Evolutionary conservation across 306 rosid genomes (phyloP).

Genomic region (Vigna unguiculata): DNA sequence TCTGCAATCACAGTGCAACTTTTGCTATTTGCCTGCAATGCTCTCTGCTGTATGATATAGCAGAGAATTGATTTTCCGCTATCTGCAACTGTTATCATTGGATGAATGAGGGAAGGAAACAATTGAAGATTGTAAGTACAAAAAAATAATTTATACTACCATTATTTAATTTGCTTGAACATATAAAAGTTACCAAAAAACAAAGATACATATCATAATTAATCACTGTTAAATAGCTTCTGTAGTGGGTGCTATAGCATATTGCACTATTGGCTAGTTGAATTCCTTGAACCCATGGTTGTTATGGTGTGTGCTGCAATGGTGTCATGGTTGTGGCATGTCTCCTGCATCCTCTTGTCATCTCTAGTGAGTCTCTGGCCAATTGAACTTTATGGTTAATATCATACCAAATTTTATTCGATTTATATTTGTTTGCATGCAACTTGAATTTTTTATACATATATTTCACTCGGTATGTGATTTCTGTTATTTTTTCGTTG

Average conservation of each 20-base stretch:
- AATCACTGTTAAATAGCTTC: not conserved
- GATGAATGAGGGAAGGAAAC: too few species aligned
- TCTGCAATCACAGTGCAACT: not conserved
- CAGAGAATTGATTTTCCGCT: too few species aligned
- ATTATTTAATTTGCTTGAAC: not conserved
- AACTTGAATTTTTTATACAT: not conserved
- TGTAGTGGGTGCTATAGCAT: not conserved
- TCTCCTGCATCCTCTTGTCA: not conserved
- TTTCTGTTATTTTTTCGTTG: too few species aligned
- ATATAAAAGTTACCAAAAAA: too few species aligned
- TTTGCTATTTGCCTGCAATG: not conserved
- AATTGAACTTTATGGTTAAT: not conserved
- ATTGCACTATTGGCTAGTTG: not conserved
- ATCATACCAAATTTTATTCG: not conserved
- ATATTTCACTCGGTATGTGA: not conserved
- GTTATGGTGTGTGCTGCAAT: not conserved
- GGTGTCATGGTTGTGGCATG: not conserved
- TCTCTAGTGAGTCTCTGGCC: not conserved
- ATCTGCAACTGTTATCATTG: too few species aligned
- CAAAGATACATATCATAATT: not conserved
- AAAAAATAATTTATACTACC: not conserved
- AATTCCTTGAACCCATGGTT: not conserved
- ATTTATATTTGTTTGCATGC: not conserved
- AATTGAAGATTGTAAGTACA: too few species aligned
- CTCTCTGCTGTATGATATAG: too few species aligned